Base-by-base conservation (phyloP, 176 grass and related monocot genomes). In the Coix lacrymajobi region DNA sequence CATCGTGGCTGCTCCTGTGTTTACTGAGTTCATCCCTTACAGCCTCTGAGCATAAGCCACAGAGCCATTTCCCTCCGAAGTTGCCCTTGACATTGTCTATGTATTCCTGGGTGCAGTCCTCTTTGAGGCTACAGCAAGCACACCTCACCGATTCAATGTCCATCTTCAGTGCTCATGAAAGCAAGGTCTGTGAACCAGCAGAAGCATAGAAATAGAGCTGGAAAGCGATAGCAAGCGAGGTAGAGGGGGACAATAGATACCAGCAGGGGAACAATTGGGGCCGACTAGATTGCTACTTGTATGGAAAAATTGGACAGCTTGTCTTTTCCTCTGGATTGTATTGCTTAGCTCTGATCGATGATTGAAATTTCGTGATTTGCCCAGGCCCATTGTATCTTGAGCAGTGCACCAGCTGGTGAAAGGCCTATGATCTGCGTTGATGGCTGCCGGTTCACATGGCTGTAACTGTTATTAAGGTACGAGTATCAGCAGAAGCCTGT, bases 81-180 rank as follows among this genome's bases (percentile, higher is more conserved):
- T 69, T 94, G 19, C 65, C 57, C 80, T 86, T 94, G 19, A 88
- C 61, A 17, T 78, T 75, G 14, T 61, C 69, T 69, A 91, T 91
- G 88, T 91, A 94, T 30, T 88, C 88, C 34, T 72, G 37, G 68
- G 88, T 94, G 92, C 86, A 94, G 49, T 94, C 92, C 81, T 91
- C 88, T 67, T 80, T 85, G 26, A 94, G 83, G 71, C 83, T 70
- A 51, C 86, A 91, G 70, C 92, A 91, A 4, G 48, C 83, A 5
- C 92, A 94, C 45, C 76, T 88, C 69, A 83, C 80, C 1, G 75
- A 72, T 43, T 91, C 85, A 66, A 80, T 69, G 25, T 91, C 88
- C 88, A 88, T 92, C 77, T 77, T 66, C 65, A 45, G 45, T 11
- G 56, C 30, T 34, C 63, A 72, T 71, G 83, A 79, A 71, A 51